These are phyloP conservation scores for Borovskyia barvae DNA, from an alignment of 208 protist species.

Conservation along the genomic window DNA sequence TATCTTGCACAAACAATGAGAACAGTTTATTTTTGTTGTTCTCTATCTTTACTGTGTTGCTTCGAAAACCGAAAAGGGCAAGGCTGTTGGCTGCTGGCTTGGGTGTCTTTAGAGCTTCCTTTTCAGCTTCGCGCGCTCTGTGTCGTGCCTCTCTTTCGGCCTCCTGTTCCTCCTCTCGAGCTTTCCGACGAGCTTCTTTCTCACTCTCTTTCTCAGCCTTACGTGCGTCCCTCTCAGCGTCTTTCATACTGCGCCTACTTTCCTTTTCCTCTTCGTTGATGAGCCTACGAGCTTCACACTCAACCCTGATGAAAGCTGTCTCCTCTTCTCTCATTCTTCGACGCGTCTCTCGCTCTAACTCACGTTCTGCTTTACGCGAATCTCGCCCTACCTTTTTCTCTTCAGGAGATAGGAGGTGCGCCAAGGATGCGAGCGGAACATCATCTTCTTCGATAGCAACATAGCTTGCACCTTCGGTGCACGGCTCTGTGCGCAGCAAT, in stretches of 20 bases:
- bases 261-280: constrained; percentile 17
- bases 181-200: constrained; percentile 24
- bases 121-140: constrained; percentile 20
- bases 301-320: constrained; percentile 6
- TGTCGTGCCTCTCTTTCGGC: constrained; percentile 16
- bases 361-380: constrained; percentile 14
- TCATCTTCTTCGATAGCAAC: constrained; percentile 8
- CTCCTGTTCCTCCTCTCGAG: constrained; percentile 23
- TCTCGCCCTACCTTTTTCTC: constrained; percentile 7
- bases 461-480: background rate
- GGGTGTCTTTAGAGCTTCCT: constrained; percentile 9
- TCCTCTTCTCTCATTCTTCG: constrained; percentile 21
- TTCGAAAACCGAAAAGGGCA: constrained; percentile 64
- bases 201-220: constrained; percentile 21
- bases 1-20: constrained; percentile 77
- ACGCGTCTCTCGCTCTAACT: constrained; percentile 20
- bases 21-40: constrained; percentile 62
- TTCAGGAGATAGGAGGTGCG: constrained; percentile 10
- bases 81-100: constrained; percentile 35
- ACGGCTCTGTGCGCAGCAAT: background rate
- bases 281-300: constrained; percentile 12
- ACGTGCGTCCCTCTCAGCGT: constrained; percentile 17
- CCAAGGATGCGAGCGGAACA: constrained; percentile 13
- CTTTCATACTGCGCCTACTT: constrained; percentile 5
- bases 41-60: constrained; percentile 25